Conservation (phyloP, 106 monocot genomes). For the Allium cepa region DNA sequence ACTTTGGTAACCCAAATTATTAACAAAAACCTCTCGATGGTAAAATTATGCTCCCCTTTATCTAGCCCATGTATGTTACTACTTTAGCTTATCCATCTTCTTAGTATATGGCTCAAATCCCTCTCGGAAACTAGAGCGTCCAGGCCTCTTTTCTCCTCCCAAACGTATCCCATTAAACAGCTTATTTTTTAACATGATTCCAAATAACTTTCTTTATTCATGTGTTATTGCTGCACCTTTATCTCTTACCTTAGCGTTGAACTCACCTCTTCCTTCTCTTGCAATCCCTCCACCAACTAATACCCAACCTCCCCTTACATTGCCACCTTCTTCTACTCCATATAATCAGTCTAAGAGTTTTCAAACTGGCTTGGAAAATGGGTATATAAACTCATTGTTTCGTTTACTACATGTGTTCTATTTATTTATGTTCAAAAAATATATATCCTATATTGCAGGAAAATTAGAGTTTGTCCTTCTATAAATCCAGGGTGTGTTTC, state of each 20-base stretch:
- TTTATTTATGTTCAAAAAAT: background rate
- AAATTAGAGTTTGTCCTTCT: slow-evolving; percentile 87
- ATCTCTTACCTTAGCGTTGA: slow-evolving; percentile 39
- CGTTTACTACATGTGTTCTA: background rate
- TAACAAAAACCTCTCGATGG: too few relatives aligned
- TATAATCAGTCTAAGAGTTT: slow-evolving; percentile 61
- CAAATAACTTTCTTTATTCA: too few relatives aligned
- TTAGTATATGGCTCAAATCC: too few relatives aligned
- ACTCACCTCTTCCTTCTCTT: slow-evolving; percentile 38
- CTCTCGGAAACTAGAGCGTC: too few relatives aligned
- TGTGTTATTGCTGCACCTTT: slow-evolving; percentile 22
- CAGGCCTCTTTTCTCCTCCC: too few relatives aligned
- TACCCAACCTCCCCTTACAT: slow-evolving; percentile 5
- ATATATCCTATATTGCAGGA: slow-evolving; percentile 25
- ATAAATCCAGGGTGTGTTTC: slow-evolving; percentile 74
- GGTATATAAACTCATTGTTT: slow-evolving; percentile 24
- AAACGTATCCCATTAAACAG: too few relatives aligned
- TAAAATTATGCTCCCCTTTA: too few relatives aligned
- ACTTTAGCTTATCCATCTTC: too few relatives aligned
- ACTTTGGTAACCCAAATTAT: too few relatives aligned
- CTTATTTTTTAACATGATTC: too few relatives aligned
- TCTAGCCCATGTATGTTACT: too few relatives aligned
- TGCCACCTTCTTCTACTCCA: slow-evolving; percentile 61
- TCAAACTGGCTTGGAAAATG: slow-evolving; percentile 63
- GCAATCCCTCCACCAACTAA: slow-evolving; percentile 33